Conservation (phyloP, 2,329 filamentous ascomycete genomes). For the Cladophialophora exuberans region DNA sequence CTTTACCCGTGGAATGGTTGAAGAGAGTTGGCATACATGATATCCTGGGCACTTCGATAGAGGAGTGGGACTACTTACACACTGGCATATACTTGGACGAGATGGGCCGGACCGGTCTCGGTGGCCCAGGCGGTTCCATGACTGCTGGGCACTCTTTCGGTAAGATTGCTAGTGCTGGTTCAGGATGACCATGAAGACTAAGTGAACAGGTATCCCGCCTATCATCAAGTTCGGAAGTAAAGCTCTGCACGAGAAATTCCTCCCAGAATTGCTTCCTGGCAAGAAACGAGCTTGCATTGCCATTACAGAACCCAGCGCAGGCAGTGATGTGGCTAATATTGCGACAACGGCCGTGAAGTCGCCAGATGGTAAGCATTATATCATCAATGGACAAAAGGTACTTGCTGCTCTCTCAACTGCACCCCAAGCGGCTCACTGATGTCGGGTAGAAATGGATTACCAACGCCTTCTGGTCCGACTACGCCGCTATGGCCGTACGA, state of each 20-base stretch:
- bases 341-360: constrained; percentile 67
- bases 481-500: constrained; percentile 71
- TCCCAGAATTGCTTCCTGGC: constrained; percentile 70
- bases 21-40: constrained; percentile 67
- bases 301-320: constrained; percentile 76
- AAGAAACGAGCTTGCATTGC: constrained; percentile 73
- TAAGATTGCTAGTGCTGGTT: constrained; percentile 2
- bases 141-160: constrained; percentile 71
- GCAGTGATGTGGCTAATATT: constrained; percentile 74
- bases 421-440: constrained; percentile 54
- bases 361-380: constrained; percentile 66
- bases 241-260: constrained; percentile 65
- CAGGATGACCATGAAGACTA: too few species aligned
- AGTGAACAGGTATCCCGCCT: constrained; percentile 63
- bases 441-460: constrained; percentile 83
- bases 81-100: constrained; percentile 72
- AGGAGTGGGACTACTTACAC: constrained; percentile 75
- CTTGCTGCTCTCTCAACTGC: neutral
- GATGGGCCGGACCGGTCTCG: constrained; percentile 67
- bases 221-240: constrained; percentile 69
- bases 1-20: constrained; percentile 69
- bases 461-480: constrained; percentile 72
- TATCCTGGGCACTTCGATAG: constrained; percentile 67
- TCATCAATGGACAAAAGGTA: constrained; percentile 48
- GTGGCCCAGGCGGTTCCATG: constrained; percentile 65